Evolutionary conservation across 495 filamentous ascomycete species (phyloP).

Genomic region (Neurospora sp.): DNA sequence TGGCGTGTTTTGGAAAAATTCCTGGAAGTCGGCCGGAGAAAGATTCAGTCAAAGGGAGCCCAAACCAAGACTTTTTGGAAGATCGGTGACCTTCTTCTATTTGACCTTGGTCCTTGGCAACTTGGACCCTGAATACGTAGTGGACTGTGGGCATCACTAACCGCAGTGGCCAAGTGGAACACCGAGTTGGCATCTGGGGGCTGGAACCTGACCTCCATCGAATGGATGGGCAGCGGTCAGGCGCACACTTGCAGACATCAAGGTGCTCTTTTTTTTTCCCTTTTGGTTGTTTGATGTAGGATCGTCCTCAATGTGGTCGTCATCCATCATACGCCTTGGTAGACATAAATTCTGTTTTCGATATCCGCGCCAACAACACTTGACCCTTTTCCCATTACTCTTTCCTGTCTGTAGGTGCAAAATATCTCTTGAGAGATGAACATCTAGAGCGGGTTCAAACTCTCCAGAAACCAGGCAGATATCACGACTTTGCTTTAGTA

Average conservation of each 20-base stretch:
- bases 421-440: not conserved
- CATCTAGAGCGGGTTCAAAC: not conserved
- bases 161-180: not conserved
- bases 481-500: not conserved
- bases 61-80: constrained; percentile 3
- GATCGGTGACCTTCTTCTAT: not conserved
- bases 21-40: not conserved
- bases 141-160: not conserved
- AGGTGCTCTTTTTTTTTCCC: not conserved
- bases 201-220: not conserved
- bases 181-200: not conserved
- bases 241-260: not conserved
- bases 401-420: not conserved
- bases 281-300: not conserved
- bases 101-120: constrained; percentile 1
- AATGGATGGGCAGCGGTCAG: not conserved
- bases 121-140: constrained; percentile 6
- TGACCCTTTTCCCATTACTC: not conserved
- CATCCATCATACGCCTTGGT: not conserved
- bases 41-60: not conserved
- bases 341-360: not conserved
- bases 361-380: not conserved
- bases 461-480: not conserved
- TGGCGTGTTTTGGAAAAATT: not conserved
- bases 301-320: not conserved